Evolutionary conservation across 129 eudicot genomes (phyloP).

Genomic region (Rutidosis leptorrhynchoides): DNA sequence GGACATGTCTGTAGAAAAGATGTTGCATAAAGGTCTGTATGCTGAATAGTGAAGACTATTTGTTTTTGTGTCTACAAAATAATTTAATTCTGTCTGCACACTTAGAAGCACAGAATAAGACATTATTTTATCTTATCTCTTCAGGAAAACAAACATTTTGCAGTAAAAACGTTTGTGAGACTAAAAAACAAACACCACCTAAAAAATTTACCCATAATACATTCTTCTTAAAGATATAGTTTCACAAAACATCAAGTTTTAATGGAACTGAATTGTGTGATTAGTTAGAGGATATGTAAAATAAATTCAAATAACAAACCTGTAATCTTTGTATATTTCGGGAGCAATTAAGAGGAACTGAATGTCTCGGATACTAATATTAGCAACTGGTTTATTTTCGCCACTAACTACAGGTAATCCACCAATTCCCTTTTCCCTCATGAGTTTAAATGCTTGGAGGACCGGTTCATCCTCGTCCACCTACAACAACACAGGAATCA

Average conservation of each 20-base stretch:
- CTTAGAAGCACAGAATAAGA: no score
- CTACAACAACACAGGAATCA: slow-evolving; percentile 33
- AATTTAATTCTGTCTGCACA: no score
- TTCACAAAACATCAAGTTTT: slow-evolving; percentile 5
- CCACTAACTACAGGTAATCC: slow-evolving; percentile 79
- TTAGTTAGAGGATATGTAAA: neutral
- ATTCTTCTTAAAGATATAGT: neutral
- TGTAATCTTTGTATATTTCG: slow-evolving; percentile 78
- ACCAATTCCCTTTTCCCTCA: slow-evolving; percentile 84
- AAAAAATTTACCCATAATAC: neutral
- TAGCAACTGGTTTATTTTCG: slow-evolving; percentile 78
- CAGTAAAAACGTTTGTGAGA: no score
- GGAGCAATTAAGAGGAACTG: slow-evolving; percentile 88
- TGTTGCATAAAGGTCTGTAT: no score
- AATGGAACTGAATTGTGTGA: neutral
- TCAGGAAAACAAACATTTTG: no score
- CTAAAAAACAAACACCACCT: no score
- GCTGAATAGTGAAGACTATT: no score
- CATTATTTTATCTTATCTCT: no score
- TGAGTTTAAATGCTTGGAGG: slow-evolving; percentile 78
- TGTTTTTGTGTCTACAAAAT: no score
- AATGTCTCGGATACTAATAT: slow-evolving; percentile 86
- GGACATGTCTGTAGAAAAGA: no score
- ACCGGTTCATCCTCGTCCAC: slow-evolving; percentile 91
- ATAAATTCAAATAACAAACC: slow-evolving; percentile 39